These are phyloP conservation scores for Protomyces gravidus DNA, from an alignment of 1,139 yeast species.

Conservation along the genomic window DNA sequence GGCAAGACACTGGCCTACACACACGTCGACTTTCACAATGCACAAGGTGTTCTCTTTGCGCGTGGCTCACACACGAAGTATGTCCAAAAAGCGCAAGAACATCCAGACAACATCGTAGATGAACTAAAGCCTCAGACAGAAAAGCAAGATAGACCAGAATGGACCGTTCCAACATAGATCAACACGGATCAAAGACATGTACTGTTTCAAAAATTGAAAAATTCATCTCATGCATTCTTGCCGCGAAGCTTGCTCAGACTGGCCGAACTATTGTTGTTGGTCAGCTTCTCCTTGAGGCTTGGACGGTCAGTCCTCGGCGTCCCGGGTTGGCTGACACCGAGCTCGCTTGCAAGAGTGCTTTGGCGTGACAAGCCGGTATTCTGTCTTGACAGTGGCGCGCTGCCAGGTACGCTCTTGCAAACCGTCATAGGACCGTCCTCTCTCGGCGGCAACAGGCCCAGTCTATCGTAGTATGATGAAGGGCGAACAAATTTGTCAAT, in stretches of 20 bases:
- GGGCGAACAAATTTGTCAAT: slow-evolving; percentile 23
- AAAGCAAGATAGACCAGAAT: background rate
- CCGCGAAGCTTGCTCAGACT: background rate
- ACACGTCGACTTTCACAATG: slow-evolving; percentile 41
- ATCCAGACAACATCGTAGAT: slow-evolving; percentile 20
- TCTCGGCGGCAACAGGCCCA: slow-evolving; percentile 12
- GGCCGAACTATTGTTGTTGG: background rate
- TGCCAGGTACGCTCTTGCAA: background rate
- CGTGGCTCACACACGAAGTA: slow-evolving; percentile 48
- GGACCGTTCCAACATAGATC: background rate
- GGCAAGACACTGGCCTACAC: slow-evolving; percentile 47
- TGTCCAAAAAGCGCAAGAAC: slow-evolving; percentile 40
- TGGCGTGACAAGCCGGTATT: background rate
- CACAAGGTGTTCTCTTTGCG: slow-evolving; percentile 41
- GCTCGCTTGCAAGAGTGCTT: background rate
- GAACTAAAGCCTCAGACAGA: slow-evolving; percentile 4
- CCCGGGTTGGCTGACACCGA: background rate
- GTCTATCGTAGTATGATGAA: slow-evolving; percentile 14
- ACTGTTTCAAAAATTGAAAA: background rate
- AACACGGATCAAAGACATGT: background rate
- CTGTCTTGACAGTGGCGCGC: background rate
- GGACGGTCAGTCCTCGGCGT: background rate
- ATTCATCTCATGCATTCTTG: background rate
- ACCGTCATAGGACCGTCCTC: slow-evolving; percentile 11
- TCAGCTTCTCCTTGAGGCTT: background rate